phyloP scores from a whole-genome alignment of 371 early-diverging fungal species.

The Saksenaea vasiformis region DNA sequence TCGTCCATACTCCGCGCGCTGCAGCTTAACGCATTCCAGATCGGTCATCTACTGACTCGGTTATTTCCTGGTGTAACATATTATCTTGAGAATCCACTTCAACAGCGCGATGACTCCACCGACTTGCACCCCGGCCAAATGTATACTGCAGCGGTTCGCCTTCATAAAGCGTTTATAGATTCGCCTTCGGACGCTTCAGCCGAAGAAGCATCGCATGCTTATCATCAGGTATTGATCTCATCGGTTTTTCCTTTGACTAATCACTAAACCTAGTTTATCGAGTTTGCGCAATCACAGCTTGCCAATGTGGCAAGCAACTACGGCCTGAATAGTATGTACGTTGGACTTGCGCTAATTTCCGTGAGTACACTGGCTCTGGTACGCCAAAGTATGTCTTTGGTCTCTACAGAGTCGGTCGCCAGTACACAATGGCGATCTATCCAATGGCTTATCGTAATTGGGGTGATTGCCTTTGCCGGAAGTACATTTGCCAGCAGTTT shows the following conservation, averaged over 20 bases:
- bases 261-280: constrained; percentile 36
- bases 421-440: constrained; percentile 7
- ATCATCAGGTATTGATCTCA: constrained; percentile 31
- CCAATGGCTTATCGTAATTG: constrained; percentile 29
- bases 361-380: constrained; percentile 12
- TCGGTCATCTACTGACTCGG: constrained; percentile 35
- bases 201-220: constrained; percentile 23
- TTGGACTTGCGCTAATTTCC: constrained; percentile 36
- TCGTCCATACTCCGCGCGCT: constrained; percentile 52
- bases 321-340: constrained; percentile 46
- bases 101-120: not conserved
- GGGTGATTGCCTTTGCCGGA: constrained; percentile 46
- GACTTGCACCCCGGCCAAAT: not conserved
- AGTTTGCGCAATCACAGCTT: constrained; percentile 45
- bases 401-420: not conserved
- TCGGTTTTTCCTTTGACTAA: not conserved
- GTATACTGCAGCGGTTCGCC: constrained; percentile 17
- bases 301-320: constrained; percentile 61
- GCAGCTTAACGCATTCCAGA: constrained; percentile 65
- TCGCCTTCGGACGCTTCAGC: not conserved
- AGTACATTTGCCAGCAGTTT: constrained; percentile 73
- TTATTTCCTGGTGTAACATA: constrained; percentile 13
- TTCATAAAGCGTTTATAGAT: constrained; percentile 17
- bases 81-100: constrained; percentile 11
- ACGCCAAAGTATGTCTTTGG: not conserved